Percentiles rank a stretch among this genome's conserved stretches.
Evolutionary conservation across 805 yeast species (phyloP).

Genomic region (Candida oleophila): DNA sequence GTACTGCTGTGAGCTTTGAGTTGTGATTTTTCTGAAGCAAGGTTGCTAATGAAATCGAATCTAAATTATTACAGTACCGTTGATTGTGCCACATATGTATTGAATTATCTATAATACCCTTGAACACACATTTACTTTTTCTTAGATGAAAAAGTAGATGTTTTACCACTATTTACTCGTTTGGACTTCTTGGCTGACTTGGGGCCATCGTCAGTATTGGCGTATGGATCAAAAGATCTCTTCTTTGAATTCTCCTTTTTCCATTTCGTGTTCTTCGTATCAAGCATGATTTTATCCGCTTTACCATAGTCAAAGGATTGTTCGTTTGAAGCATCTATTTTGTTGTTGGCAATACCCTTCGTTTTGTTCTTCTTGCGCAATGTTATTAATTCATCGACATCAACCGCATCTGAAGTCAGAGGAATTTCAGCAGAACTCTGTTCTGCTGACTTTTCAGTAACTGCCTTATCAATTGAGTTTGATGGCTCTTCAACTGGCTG

Average conservation of each 20-base stretch:
- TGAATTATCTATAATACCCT: background rate
- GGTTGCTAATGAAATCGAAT: no score
- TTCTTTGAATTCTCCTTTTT: constrained; percentile 33
- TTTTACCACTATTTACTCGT: constrained; percentile 33
- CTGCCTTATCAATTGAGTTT: background rate
- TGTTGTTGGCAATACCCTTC: constrained; percentile 7
- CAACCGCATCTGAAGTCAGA: constrained; percentile 2
- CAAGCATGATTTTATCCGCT: constrained; percentile 41
- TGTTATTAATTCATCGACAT: constrained; percentile 35
- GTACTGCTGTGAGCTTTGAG: no score
- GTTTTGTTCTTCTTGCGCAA: constrained; percentile 25
- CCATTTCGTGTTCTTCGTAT: constrained; percentile 12
- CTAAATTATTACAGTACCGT: no score
- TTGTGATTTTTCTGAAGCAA: no score
- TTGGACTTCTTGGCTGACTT: constrained; percentile 49
- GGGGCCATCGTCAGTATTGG: constrained; percentile 50
- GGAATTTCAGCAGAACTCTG: constrained; percentile 4
- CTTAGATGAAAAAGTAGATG: constrained; percentile 30
- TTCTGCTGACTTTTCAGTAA: constrained; percentile 2
- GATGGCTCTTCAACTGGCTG: background rate
- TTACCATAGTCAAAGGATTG: constrained; percentile 45
- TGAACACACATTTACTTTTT: background rate
- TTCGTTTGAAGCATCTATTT: constrained; percentile 10
- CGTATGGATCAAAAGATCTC: constrained; percentile 60
- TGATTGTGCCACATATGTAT: no score